Base-by-base conservation (phyloP, 2,329 filamentous ascomycete species). In the Akanthomyces muscarius region DNA sequence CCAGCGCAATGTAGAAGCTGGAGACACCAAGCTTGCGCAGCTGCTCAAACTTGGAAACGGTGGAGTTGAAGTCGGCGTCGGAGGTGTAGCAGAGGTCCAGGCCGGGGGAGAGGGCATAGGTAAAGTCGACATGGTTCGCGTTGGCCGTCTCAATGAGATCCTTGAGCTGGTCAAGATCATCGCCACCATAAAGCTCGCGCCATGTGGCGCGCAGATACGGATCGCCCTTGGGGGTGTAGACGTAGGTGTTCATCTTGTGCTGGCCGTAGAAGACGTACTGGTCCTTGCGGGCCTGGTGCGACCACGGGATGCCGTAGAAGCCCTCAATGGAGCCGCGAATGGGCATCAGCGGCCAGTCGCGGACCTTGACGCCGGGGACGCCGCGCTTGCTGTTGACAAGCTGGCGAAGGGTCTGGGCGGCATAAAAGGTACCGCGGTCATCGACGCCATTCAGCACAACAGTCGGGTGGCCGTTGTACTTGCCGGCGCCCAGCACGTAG, bases 291-390 rank as follows among this genome's bases (percentile, higher is more conserved):
- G 65, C 65, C 41, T 64, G 61, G 41, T 65, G 65, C 45, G 65
- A 64, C 65, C 65, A 66, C 1, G 65, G 65, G 23, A 66, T 64
- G 44, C 65, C 65, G 61, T 66, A 66, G 55, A 66, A 66, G 48
- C 65, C 65, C 54, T 66, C 65, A 14, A 66, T 65, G 5, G 65
- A 65, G 11, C 65, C 65, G 23, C 63, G 65, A 21, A 66, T 56
- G 42, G 65, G 44, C 65, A 66, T 66, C 8, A 66, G 63, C 6
- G 65, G 65, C 65, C 65, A 66, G 51, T 66, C 65, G 25, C 65
- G 63, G 23, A 65, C 52, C 23, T 63, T 48, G 50, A 66, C 62
- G 25, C 59, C 65, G 0, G 61, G 65, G 14, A 65, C 58, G 13
- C 51, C 50, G 21, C 45, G 25, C 14, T 30, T 23, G 21, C 21